Base-by-base conservation (phyloP, 78 protist genomes). In the Emiliania huxleyi region DNA sequence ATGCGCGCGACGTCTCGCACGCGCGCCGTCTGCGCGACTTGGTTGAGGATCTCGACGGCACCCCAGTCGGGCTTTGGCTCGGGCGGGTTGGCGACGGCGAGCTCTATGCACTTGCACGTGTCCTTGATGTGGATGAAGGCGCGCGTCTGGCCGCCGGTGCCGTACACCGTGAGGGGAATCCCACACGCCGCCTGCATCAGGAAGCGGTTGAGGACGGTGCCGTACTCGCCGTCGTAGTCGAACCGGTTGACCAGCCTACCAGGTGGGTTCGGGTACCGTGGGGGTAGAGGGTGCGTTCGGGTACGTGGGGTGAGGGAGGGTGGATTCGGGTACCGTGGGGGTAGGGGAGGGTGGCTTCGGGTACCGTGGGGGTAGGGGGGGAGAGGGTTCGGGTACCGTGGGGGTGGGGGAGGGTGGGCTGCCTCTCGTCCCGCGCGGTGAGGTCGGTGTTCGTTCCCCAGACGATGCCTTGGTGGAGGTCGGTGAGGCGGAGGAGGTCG, bases 61-160 rank as follows among this genome's bases (percentile, higher is more conserved):
- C 94, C 94, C 55, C 21, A 0, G 18, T 91, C 40, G 35, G 88
- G 88, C 62, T 52, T 52, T 8, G 62, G 29, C 44, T 0, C n/a
- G 49, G 87, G 87, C 79, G 94, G 94, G 91, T 92, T 92, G 55
- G 8, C 21, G 29, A 84, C 69, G 35, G 94, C 94, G 33, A 91
- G 52, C 87, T 73, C 90, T 38, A 92, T 83, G 55, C 83, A 83
- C 35, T 21, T 2, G 62, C 87, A 37, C 2, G 94, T 92, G 81
- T 92, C 94, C 5, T 11, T 35, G 91, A 92, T 85, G 84, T 92
- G 88, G 90, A 92, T 92, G 85, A 92, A 56, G 43, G 87, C 94
- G 55, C 94, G 94, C n/a, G 94, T 92, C 91, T 92, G 94, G 15
- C 94, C 94, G 42, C 94, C 94, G 49, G 94, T 92, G 69, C 94